A percentile compares a stretch with the other conserved stretches of the same genome.
phyloP scores from a whole-genome alignment of 768 basidiomycete genomes.

The Lyophyllum semitale region DNA sequence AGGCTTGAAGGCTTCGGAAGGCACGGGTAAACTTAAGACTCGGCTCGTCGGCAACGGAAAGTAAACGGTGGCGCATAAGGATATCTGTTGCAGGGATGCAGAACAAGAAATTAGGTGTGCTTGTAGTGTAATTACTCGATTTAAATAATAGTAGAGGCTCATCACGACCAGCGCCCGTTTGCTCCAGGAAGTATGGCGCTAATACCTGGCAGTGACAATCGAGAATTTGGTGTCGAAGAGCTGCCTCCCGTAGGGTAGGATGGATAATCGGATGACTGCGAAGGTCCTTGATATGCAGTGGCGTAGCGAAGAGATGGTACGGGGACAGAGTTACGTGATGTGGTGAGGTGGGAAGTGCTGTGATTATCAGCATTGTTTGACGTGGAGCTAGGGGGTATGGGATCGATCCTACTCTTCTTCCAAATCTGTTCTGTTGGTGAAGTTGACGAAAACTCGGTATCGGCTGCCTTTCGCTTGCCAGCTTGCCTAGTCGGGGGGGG shows the following conservation, averaged over 20 bases:
- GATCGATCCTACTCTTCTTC: conserved; percentile 61
- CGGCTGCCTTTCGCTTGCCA: conserved; percentile 63
- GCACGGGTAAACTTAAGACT: conserved; percentile 31
- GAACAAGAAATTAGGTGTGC: neutral
- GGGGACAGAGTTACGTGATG: conserved; percentile 11
- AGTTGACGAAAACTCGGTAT: conserved; percentile 39
- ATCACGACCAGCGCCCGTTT: conserved; percentile 20
- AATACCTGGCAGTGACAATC: conserved; percentile 15
- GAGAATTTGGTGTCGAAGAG: conserved; percentile 6
- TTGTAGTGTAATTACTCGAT: conserved; percentile 6
- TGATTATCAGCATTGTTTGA: conserved; percentile 15
- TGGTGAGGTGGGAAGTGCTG: neutral
- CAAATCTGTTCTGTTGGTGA: conserved; percentile 69
- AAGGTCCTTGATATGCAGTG: conserved; percentile 7
- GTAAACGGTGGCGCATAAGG: neutral
- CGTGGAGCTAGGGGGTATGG: conserved; percentile 11
- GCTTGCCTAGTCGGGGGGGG: conserved; percentile 31
- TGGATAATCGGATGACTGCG: conserved; percentile 6
- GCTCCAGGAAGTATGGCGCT: conserved; percentile 15
- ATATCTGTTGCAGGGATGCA: neutral
- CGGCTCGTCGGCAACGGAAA: neutral
- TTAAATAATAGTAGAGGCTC: conserved; percentile 7
- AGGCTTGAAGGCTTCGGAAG: conserved; percentile 46
- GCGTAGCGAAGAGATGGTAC: conserved; percentile 14
- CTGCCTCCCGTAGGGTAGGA: neutral